These are phyloP conservation scores for Biscogniauxia mediterranea DNA, from an alignment of 2,329 filamentous ascomycete genomes.

Conservation along the genomic window DNA sequence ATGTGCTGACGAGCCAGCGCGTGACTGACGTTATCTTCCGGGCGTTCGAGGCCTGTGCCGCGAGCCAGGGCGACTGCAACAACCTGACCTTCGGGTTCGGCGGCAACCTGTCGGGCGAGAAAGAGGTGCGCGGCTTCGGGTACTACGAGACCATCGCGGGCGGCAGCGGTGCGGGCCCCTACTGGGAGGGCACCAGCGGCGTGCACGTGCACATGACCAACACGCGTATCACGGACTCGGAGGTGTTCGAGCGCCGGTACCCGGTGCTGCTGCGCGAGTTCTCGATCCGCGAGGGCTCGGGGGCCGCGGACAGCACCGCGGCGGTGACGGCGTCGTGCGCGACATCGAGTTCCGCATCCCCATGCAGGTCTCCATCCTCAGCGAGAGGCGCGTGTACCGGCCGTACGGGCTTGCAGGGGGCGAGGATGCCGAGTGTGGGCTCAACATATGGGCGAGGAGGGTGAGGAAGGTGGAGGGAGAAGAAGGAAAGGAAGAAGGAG, in stretches of 20 bases:
- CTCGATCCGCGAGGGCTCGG: slow-evolving; percentile 56
- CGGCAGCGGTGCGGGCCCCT: slow-evolving; percentile 66
- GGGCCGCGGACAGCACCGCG: slow-evolving; percentile 61
- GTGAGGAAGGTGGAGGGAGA: slow-evolving; percentile 25
- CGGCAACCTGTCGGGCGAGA: slow-evolving; percentile 54
- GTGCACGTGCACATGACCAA: slow-evolving; percentile 80
- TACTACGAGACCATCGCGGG: slow-evolving; percentile 80
- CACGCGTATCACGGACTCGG: slow-evolving; percentile 71
- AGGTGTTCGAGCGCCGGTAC: slow-evolving; percentile 72
- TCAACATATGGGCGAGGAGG: slow-evolving; percentile 76
- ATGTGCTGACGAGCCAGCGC: slow-evolving; percentile 71
- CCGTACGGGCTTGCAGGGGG: slow-evolving; percentile 84
- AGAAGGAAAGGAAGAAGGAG: slow-evolving; percentile 24
- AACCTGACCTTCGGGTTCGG: slow-evolving; percentile 78
- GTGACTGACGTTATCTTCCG: slow-evolving; percentile 77
- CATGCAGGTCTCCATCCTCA: slow-evolving; percentile 70
- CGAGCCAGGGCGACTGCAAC: slow-evolving; percentile 72
- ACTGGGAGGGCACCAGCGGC: slow-evolving; percentile 67
- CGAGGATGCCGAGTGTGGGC: slow-evolving; percentile 71
- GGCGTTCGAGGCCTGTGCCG: slow-evolving; percentile 71
- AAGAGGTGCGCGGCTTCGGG: slow-evolving; percentile 65
- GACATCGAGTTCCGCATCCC: slow-evolving; percentile 74
- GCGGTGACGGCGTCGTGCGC: slow-evolving; percentile 67
- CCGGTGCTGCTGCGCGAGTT: slow-evolving; percentile 68
- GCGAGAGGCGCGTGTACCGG: slow-evolving; percentile 67